Percentiles rank a stretch among this genome's conserved stretches.
These are phyloP conservation scores for Phytophthora agathidicida DNA, from an alignment of 352 stramenopile species.

Conservation along the genomic window DNA sequence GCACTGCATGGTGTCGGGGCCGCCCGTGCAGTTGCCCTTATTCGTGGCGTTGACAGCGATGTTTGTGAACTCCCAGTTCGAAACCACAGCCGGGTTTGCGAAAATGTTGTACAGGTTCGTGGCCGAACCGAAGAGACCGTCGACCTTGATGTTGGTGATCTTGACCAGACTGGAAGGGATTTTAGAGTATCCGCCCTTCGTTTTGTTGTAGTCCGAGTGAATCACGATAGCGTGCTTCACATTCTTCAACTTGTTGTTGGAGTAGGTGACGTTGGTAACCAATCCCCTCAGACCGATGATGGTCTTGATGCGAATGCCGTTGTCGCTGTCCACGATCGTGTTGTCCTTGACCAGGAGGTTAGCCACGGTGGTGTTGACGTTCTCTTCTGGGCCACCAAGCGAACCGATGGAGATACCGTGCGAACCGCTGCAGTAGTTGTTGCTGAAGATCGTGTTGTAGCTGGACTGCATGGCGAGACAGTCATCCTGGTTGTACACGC, in stretches of 20 bases:
- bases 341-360: slow-evolving; percentile 24
- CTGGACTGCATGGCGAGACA: slow-evolving; percentile 9
- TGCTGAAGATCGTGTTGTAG: slow-evolving; percentile 13
- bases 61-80: slow-evolving; percentile 21
- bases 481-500: slow-evolving; percentile 8
- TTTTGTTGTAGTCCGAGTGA: slow-evolving; percentile 22
- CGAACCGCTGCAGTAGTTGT: slow-evolving; percentile 21
- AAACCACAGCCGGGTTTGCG: slow-evolving; percentile 20
- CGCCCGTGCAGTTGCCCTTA: slow-evolving; percentile 7
- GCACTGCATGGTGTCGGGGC: slow-evolving; percentile 15
- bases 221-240: slow-evolving; percentile 19
- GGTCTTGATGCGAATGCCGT: slow-evolving; percentile 35
- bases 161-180: slow-evolving; percentile 13
- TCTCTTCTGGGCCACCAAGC: slow-evolving; percentile 19
- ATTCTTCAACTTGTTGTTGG: slow-evolving; percentile 18
- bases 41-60: slow-evolving; percentile 17
- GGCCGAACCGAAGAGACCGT: slow-evolving; percentile 25
- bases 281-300: slow-evolving; percentile 24
- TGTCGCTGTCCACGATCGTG: slow-evolving; percentile 34
- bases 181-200: slow-evolving; percentile 27
- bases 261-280: slow-evolving; percentile 18
- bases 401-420: slow-evolving; percentile 45
- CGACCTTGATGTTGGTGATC: slow-evolving; percentile 36
- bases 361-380: slow-evolving; percentile 20
- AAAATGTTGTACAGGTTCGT: slow-evolving; percentile 38